A percentile compares a stretch with the other conserved stretches of the same genome.
Evolutionary conservation across 306 rosid species (phyloP).

Genomic region (Cicer arietinum): DNA sequence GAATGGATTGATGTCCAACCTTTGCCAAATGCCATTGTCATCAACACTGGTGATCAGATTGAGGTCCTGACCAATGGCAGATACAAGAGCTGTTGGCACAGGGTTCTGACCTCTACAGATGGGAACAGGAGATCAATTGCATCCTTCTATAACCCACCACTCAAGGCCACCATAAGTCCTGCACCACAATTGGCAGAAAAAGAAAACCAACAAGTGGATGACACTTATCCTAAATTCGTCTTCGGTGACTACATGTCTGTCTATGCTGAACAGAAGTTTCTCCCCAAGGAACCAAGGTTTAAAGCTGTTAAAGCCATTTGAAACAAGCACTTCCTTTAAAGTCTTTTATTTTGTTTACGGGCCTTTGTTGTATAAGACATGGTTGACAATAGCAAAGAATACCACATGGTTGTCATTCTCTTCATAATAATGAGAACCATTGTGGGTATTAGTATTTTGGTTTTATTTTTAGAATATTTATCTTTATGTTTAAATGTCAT

Average conservation of each 20-base stretch:
- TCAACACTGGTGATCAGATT: conserved; percentile 98
- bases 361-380: conserved; percentile 37
- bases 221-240: conserved; percentile 79
- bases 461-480: conserved; percentile 35
- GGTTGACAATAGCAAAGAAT: conserved; percentile 46
- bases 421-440: conserved; percentile 48
- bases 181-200: conserved; percentile 68
- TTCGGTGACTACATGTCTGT: conserved; percentile 93
- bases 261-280: conserved; percentile 91
- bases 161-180: conserved; percentile 86
- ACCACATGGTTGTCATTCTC: conserved; percentile 54
- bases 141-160: conserved; percentile 86
- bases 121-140: conserved; percentile 91
- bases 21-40: conserved; percentile 77
- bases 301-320: conserved; percentile 68
- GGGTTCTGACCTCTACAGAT: conserved; percentile 63
- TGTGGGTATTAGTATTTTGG: conserved; percentile 51
- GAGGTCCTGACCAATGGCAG: conserved; percentile 93
- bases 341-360: conserved; percentile 12
- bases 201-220: conserved; percentile 54
- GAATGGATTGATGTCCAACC: conserved; percentile 93
- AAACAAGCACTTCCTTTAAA: conserved; percentile 33
- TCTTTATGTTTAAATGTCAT: conserved; percentile 37
- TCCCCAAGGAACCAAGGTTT: conserved; percentile 94
- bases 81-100: conserved; percentile 96